Percentiles rank a stretch among this genome's conserved stretches.
Conservation (phyloP, 2,329 filamentous ascomycete species). For the Aspergillus sp. region DNA sequence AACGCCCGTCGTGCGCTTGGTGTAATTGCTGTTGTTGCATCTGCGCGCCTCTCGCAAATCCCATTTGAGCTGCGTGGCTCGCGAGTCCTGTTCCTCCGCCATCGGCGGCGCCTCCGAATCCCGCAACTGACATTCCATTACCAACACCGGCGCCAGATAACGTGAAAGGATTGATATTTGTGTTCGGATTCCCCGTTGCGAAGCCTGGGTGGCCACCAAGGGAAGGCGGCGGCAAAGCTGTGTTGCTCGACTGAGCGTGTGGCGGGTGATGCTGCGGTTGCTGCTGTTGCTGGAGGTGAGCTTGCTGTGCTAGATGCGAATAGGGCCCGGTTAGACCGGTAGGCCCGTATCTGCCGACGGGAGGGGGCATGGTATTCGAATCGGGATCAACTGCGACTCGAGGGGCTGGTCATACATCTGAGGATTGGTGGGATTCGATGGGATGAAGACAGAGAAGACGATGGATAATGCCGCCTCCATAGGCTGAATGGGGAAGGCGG, state of each 20-base stretch:
- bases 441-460: conserved; percentile 13
- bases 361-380: conserved; percentile 54
- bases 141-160: conserved; percentile 48
- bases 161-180: conserved; percentile 66
- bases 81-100: conserved; percentile 69
- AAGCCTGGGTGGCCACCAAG: conserved; percentile 71
- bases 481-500: conserved; percentile 25
- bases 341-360: conserved; percentile 58
- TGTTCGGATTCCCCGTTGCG: conserved; percentile 61
- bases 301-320: conserved; percentile 56
- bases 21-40: conserved; percentile 60
- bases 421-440: conserved; percentile 11
- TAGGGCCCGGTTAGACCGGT: conserved; percentile 61
- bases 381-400: conserved; percentile 11
- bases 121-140: conserved; percentile 60
- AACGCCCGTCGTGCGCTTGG: conserved; percentile 52
- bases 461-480: conserved; percentile 6
- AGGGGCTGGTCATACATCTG: conserved; percentile 19
- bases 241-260: conserved; percentile 47
- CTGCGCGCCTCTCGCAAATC: conserved; percentile 73
- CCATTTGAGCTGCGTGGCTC: conserved; percentile 83
- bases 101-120: conserved; percentile 58
- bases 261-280: conserved; percentile 41
- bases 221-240: conserved; percentile 54
- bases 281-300: conserved; percentile 46